Base-by-base conservation (phyloP, 805 yeast species). In the Candida alai region DNA sequence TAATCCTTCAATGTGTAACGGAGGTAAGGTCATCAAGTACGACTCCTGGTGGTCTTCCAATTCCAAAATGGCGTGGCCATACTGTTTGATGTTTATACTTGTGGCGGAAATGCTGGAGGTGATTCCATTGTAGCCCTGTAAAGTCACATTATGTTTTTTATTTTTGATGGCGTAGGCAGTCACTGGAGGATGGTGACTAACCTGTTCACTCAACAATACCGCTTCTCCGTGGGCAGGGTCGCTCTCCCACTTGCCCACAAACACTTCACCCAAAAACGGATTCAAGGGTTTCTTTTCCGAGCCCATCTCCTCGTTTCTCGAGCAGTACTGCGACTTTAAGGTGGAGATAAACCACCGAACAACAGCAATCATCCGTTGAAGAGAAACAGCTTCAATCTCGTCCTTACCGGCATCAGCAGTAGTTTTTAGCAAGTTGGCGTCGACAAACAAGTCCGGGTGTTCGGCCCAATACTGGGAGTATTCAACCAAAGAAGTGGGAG, bases 391-490 rank as follows among this genome's bases (percentile, higher is more conserved):
- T 13, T 58, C 61, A 4, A 32, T 40, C 32, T 75, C 70, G 6
- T 41, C 44, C 9, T 43, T 45, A 27, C 48, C 45, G 35, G 57
- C 49, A 8, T 66, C 66, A 13, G 70, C 74, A n/a, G 65, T 60
- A 2, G 58, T 48, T 12, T 47, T 52, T 35, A 76, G 66, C 41
- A 69, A 68, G 43, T 70, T 72, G 21, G 97, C 89, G 23, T 76
- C 89, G 35, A 87, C 60, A 36, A 93, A 74, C 43, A 88, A 69
- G 42, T 85, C 90, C 15, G 89, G 88, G 52, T 86, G 90, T 55
- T 89, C 96, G 30, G 88, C 86, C 97, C 98, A 93, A 64, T 86
- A 93, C 58, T 86, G 90, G 15, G 96, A 84, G 62, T 85, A 93
- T 65, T 93, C 98, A 21, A 78, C 78, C 48, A 87, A 70, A 2